Conservation (phyloP, 2,329 filamentous ascomycete genomes). For the Colletotrichum endophyticum region DNA sequence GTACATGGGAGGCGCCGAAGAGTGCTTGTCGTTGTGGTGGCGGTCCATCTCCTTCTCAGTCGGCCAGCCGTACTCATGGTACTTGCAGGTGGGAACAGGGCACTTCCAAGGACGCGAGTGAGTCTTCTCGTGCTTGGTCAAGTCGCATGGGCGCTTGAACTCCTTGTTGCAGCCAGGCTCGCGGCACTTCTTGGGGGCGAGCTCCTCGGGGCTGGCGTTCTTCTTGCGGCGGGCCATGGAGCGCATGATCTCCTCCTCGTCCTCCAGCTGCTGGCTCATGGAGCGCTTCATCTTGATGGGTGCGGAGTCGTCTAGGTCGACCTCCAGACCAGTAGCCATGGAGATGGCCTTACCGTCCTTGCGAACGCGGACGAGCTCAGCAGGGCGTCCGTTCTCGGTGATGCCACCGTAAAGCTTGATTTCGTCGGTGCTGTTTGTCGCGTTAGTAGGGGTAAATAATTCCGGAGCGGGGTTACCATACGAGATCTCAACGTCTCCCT, state of each 20-base stretch:
- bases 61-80: constrained; percentile 88
- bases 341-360: constrained; percentile 82
- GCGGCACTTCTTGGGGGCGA: constrained; percentile 78
- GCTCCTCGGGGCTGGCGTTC: constrained; percentile 84
- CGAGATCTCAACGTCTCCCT: constrained; percentile 63
- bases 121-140: constrained; percentile 98
- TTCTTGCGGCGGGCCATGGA: constrained; percentile 98
- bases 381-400: constrained; percentile 79
- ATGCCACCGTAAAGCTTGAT: constrained; percentile 84
- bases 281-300: constrained; percentile 68
- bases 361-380: constrained; percentile 82
- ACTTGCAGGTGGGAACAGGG: constrained; percentile 81
- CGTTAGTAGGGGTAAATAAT: neutral
- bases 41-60: constrained; percentile 98
- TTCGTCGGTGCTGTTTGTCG: constrained; percentile 59
- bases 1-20: constrained; percentile 77
- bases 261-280: constrained; percentile 72
- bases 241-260: constrained; percentile 82
- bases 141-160: constrained; percentile 95
- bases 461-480: constrained; percentile 41
- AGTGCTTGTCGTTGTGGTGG: constrained; percentile 96
- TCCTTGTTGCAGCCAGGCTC: constrained; percentile 83
- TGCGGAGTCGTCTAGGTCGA: constrained; percentile 57
- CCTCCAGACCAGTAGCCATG: constrained; percentile 70
- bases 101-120: constrained; percentile 98